phyloP scores from a whole-genome alignment of 768 basidiomycete species.

The Glaciozyma martinii region DNA sequence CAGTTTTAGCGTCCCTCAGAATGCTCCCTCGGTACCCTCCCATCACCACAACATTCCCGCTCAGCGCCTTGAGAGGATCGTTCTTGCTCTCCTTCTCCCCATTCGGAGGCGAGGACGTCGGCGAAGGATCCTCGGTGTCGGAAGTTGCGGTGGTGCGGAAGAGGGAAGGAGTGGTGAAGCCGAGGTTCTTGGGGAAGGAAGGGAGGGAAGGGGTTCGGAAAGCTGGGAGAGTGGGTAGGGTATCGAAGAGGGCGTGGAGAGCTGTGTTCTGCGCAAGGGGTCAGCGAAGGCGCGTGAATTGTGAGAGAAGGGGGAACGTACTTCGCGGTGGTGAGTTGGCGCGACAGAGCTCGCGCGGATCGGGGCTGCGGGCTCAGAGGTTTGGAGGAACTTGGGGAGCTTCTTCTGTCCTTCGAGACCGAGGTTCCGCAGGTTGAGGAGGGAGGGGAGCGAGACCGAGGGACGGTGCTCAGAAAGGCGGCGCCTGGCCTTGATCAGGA shows the following conservation, averaged over 20 bases:
- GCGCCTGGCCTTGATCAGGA: too few relatives aligned
- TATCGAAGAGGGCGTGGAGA: background rate
- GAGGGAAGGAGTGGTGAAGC: background rate
- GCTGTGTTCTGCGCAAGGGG: background rate
- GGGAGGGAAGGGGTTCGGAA: background rate
- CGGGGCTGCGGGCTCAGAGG: background rate
- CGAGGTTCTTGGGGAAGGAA: background rate
- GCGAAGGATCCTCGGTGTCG: background rate
- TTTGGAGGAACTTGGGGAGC: background rate
- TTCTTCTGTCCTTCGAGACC: background rate
- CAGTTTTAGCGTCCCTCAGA: slow-evolving; percentile 20
- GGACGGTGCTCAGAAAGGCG: background rate
- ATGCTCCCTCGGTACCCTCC: slow-evolving; percentile 30
- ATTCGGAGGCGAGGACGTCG: slow-evolving; percentile 1
- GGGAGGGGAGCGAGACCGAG: background rate
- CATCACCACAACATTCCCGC: slow-evolving; percentile 28
- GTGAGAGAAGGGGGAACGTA: background rate
- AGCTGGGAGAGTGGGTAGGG: background rate
- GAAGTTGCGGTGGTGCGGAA: background rate
- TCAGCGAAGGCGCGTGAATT: background rate
- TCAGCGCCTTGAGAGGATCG: slow-evolving; percentile 16
- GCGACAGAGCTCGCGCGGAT: background rate
- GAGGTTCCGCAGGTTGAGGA: background rate
- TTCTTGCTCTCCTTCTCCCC: background rate
- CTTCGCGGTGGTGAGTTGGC: background rate